phyloP scores from a whole-genome alignment of 2,329 filamentous ascomycete species.

The Diplocarpon rosae region DNA sequence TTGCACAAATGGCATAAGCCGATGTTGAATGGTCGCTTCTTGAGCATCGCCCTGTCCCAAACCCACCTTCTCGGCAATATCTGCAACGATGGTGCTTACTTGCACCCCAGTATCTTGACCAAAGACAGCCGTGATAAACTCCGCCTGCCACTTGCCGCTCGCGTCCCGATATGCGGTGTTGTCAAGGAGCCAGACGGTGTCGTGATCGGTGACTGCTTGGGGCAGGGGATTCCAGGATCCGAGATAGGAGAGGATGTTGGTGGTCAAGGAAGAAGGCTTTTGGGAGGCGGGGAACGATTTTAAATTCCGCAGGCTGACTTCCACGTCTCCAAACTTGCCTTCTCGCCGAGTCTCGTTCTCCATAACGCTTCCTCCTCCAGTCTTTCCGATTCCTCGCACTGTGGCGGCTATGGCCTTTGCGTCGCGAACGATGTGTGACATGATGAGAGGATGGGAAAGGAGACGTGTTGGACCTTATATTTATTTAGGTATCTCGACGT shows the following conservation, averaged over 20 bases:
- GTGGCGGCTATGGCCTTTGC: conserved; percentile 6
- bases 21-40: conserved; percentile 49
- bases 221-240: conserved; percentile 45
- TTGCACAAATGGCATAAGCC: conserved; percentile 70
- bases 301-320: conserved; percentile 35
- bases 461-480: not conserved
- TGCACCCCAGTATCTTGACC: conserved; percentile 57
- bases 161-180: conserved; percentile 65
- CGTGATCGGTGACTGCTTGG: conserved; percentile 43
- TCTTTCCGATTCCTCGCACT: conserved; percentile 2
- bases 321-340: conserved; percentile 38
- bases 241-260: conserved; percentile 38
- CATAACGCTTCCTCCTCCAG: conserved; percentile 27
- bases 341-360: conserved; percentile 39
- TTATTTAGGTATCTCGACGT: too few relatives aligned
- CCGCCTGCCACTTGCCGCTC: conserved; percentile 57
- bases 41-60: conserved; percentile 46
- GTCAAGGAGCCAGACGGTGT: conserved; percentile 82
- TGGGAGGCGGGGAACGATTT: conserved; percentile 20
- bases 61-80: conserved; percentile 58
- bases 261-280: conserved; percentile 13
- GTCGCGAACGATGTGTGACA: conserved; percentile 11
- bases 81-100: conserved; percentile 57
- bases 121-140: conserved; percentile 77
- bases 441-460: not conserved